phyloP scores from a whole-genome alignment of 345 rosid species.

The Carallia brachiata region DNA sequence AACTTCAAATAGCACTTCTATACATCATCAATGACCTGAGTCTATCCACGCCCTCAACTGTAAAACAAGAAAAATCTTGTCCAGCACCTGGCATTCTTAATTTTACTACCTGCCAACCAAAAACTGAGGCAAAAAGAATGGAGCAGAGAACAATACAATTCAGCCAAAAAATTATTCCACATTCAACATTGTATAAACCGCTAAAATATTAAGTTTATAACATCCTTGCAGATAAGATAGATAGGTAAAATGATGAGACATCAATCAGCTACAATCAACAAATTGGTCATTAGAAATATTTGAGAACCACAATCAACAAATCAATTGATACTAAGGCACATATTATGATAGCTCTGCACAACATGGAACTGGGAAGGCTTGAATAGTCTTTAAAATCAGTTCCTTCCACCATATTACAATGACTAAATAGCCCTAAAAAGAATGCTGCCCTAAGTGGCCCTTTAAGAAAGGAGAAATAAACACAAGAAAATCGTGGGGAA shows the following conservation, averaged over 20 bases:
- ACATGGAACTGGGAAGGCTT: constrained; percentile 15
- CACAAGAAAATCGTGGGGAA: not conserved
- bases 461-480: not conserved
- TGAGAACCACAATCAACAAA: constrained; percentile 2
- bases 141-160: too few species aligned
- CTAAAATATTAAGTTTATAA: too few species aligned
- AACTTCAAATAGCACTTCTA: too few species aligned
- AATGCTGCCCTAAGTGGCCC: constrained; percentile 16
- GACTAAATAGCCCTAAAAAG: constrained; percentile 20
- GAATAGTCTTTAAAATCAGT: constrained; percentile 12
- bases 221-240: not conserved
- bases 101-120: not conserved
- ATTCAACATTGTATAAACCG: too few species aligned
- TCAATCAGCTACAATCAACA: not conserved
- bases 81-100: not conserved
- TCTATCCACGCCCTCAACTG: not conserved
- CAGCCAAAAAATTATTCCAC: too few species aligned
- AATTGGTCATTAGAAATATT: not conserved
- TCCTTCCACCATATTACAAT: constrained; percentile 16
- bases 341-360: constrained; percentile 25
- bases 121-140: not conserved
- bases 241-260: not conserved
- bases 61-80: not conserved
- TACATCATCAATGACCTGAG: too few species aligned
- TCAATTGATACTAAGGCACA: constrained; percentile 4